Base-by-base conservation (phyloP, 768 basidiomycete species). In the Lentinula sp. region DNA sequence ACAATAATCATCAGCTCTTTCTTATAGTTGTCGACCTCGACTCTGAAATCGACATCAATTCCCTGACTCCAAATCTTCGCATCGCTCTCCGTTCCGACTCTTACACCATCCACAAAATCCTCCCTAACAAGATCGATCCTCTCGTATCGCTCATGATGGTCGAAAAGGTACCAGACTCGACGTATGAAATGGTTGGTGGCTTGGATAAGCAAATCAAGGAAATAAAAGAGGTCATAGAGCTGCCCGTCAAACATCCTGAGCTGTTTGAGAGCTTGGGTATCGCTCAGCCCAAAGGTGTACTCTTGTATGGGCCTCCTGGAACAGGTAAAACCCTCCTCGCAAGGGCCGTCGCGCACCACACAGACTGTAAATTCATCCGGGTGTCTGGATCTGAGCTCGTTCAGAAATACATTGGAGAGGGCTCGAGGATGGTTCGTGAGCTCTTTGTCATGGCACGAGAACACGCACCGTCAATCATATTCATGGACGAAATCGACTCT, bases 71-170 rank as follows among this genome's bases (percentile, higher is more conserved):
- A 8, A 86, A 90, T 6, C 84, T 94, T 42, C 95, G 96, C 59
- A 90, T 99, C 59, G 95, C 96, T 16, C 89, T 99, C 61, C 92
- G 95, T 53, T 95, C 95, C 61, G 96, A 98, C 72, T 93, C 87
- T 3, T 98, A 98, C 75, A 92, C 92, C 50, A 90, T 98, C 64
- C 96, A 98, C 82, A 94, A 93, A 74, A 91, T 98, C 67, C 79
- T 98, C 0, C 95, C 95, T 0, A 97, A 95, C 80, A 98, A 99
- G 77, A 91, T 98, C 68, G 97, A 98, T 74, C 96, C 97, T 4
- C 87, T 98, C 43, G 95, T 98, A 35, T 97, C 95, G 18, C 85
- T 98, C 64, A 98, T 98, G 97, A 98, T 98, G 95, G 96, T 98
- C 10, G 96, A 99, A 77, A 99, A 99, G 73, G 96, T 98, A 0